Evolutionary conservation across 768 basidiomycete species (phyloP).

Genomic region (Astraeus odoratus): DNA sequence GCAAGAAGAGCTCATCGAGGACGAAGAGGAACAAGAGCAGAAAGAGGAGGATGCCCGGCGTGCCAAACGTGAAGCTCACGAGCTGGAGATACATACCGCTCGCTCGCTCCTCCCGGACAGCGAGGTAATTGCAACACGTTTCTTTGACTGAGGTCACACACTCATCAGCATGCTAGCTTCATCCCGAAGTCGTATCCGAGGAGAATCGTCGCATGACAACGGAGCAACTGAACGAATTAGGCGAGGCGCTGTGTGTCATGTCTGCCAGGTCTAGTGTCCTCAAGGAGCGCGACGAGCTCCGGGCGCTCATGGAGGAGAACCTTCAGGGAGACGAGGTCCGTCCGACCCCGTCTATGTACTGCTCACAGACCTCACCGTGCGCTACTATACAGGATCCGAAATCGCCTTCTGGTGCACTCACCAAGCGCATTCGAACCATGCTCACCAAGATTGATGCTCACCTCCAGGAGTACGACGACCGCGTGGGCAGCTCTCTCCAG

Average conservation of each 20-base stretch:
- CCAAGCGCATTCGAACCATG: slow-evolving; percentile 94
- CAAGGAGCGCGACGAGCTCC: slow-evolving; percentile 91
- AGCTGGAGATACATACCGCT: slow-evolving; percentile 71
- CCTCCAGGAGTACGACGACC: slow-evolving; percentile 84
- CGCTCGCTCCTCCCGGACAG: slow-evolving; percentile 82
- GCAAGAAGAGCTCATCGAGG: slow-evolving; percentile 98
- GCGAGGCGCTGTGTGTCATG: slow-evolving; percentile 83
- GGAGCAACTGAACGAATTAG: slow-evolving; percentile 91
- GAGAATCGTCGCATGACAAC: slow-evolving; percentile 93
- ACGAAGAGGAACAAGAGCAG: slow-evolving; percentile 97
- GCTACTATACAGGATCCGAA: slow-evolving; percentile 53
- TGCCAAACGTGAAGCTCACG: slow-evolving; percentile 73
- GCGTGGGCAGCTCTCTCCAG: slow-evolving; percentile 78
- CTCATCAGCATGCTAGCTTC: slow-evolving; percentile 36
- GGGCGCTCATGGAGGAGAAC: slow-evolving; percentile 91
- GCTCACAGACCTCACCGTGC: slow-evolving; percentile 1
- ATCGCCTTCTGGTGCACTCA: slow-evolving; percentile 79
- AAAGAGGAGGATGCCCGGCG: slow-evolving; percentile 90
- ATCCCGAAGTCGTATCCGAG: slow-evolving; percentile 46
- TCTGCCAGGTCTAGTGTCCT: slow-evolving; percentile 92
- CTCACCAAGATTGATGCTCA: slow-evolving; percentile 92
- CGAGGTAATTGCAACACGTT: slow-evolving; percentile 45
- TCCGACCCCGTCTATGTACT: neutral
- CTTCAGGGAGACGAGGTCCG: slow-evolving; percentile 77
- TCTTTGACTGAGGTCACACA: neutral